A percentile compares a stretch with the other conserved stretches of the same genome.
Evolutionary conservation across 768 basidiomycete species (phyloP).

Genomic region (Crucibulum laeve): DNA sequence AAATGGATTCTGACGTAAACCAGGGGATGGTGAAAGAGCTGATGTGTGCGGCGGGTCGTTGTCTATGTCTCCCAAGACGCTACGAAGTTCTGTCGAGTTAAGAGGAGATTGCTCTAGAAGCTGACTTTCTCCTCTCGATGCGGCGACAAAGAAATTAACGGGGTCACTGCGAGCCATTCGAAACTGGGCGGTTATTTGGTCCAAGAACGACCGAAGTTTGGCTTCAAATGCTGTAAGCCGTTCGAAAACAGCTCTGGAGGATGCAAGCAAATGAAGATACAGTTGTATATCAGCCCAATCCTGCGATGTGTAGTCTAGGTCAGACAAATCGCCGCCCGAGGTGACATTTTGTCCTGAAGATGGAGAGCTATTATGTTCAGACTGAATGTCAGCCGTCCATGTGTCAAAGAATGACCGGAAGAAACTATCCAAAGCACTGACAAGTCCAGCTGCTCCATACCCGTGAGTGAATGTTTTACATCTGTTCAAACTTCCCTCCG

Average conservation of each 20-base stretch:
- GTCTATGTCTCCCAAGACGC: constrained; percentile 52
- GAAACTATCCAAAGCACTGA: constrained; percentile 70
- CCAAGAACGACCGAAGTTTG: constrained; percentile 56
- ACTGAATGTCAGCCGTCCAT: constrained; percentile 51
- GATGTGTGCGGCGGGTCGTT: constrained; percentile 27
- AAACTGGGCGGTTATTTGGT: constrained; percentile 57
- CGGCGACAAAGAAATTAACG: constrained; percentile 48
- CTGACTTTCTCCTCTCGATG: constrained; percentile 63
- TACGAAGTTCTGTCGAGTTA: constrained; percentile 74
- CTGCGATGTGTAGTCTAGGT: constrained; percentile 81
- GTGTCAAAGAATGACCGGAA: constrained; percentile 67
- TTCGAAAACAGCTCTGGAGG: constrained; percentile 69
- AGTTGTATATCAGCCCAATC: constrained; percentile 89
- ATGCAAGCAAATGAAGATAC: constrained; percentile 78
- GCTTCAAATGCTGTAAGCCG: constrained; percentile 66
- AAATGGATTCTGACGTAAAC: constrained; percentile 21
- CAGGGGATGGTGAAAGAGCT: constrained; percentile 24
- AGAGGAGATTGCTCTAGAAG: constrained; percentile 81
- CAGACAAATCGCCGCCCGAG: constrained; percentile 63
- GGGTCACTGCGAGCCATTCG: constrained; percentile 52
- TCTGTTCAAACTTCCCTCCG: constrained; percentile 76
- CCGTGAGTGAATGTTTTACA: constrained; percentile 86
- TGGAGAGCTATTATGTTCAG: constrained; percentile 26
- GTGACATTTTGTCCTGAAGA: constrained; percentile 18
- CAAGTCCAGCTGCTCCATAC: constrained; percentile 71